Evolutionary conservation across 306 rosid species (phyloP).

Genomic region (Ochetophila trinervis): DNA sequence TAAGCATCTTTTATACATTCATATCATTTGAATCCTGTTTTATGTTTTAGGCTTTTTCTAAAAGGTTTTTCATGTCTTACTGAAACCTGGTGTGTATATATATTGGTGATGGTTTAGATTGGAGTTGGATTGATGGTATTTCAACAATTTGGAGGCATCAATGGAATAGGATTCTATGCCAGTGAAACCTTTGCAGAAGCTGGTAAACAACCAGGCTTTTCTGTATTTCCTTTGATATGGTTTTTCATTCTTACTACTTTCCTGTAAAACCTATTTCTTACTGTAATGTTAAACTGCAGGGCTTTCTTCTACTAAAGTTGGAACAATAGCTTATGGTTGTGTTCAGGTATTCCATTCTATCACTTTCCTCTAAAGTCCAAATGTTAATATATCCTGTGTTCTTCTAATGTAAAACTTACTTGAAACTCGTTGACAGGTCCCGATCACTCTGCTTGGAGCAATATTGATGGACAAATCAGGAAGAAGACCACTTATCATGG

Average conservation of each 20-base stretch:
- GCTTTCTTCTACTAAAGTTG: slow-evolving; percentile 52
- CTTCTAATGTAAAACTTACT: not conserved
- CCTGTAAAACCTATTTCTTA: slow-evolving; percentile 1
- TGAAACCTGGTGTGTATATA: not conserved
- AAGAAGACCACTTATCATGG: slow-evolving; percentile 50
- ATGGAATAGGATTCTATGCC: slow-evolving; percentile 44
- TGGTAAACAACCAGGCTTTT: slow-evolving; percentile 19
- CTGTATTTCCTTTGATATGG: not conserved
- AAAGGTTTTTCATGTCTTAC: slow-evolving; percentile 5
- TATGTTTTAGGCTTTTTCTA: slow-evolving; percentile 2
- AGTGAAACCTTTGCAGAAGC: slow-evolving; percentile 50
- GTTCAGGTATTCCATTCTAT: slow-evolving; percentile 43
- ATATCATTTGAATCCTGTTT: not conserved
- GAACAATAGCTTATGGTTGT: slow-evolving; percentile 66
- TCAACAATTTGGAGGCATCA: slow-evolving; percentile 52
- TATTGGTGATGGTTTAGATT: slow-evolving; percentile 21
- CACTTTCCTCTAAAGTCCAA: not conserved
- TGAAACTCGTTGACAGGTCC: slow-evolving; percentile 34
- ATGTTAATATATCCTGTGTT: not conserved
- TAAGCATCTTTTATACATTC: slow-evolving; percentile 9
- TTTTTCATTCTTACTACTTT: not conserved
- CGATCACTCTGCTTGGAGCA: slow-evolving; percentile 42
- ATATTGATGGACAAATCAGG: slow-evolving; percentile 44
- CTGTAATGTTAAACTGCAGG: slow-evolving; percentile 37
- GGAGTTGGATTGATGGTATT: slow-evolving; percentile 51